phyloP scores from a whole-genome alignment of 768 basidiomycete species.

The Macrolepiota fuliginosa region DNA sequence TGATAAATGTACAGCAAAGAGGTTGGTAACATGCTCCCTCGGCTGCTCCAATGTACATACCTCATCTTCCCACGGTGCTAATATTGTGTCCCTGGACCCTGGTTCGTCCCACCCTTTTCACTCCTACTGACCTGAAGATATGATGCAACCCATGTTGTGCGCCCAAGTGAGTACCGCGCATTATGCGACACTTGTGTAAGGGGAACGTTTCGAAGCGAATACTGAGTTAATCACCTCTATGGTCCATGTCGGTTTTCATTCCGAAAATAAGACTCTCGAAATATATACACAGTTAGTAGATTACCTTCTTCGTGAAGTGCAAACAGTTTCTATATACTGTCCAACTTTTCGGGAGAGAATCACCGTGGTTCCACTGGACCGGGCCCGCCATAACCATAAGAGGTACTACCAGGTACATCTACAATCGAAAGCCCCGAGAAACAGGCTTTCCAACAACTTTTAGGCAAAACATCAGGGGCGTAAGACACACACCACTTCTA shows the following conservation, averaged over 20 bases:
- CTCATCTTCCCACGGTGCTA: conserved; percentile 9
- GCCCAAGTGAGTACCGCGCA: no score
- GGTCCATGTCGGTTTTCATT: background rate
- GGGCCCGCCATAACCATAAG: background rate
- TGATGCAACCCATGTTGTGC: no score
- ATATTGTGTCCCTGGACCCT: background rate
- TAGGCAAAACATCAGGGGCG: background rate
- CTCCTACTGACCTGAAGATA: no score
- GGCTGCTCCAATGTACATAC: conserved; percentile 2
- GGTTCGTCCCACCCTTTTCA: no score
- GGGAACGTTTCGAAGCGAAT: background rate
- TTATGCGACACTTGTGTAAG: no score
- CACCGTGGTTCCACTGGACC: background rate
- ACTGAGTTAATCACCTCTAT: background rate
- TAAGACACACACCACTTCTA: background rate
- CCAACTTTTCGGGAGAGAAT: background rate
- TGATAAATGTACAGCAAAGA: background rate
- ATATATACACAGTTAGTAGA: background rate
- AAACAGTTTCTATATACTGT: background rate
- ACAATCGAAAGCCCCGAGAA: background rate
- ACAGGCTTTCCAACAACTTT: background rate
- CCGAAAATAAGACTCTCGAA: background rate
- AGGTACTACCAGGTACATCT: background rate
- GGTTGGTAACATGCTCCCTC: background rate
- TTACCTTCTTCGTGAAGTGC: background rate